These are phyloP conservation scores for Amylostereum areolatum DNA, from an alignment of 1,284 basidiomycete genomes.

Conservation along the genomic window DNA sequence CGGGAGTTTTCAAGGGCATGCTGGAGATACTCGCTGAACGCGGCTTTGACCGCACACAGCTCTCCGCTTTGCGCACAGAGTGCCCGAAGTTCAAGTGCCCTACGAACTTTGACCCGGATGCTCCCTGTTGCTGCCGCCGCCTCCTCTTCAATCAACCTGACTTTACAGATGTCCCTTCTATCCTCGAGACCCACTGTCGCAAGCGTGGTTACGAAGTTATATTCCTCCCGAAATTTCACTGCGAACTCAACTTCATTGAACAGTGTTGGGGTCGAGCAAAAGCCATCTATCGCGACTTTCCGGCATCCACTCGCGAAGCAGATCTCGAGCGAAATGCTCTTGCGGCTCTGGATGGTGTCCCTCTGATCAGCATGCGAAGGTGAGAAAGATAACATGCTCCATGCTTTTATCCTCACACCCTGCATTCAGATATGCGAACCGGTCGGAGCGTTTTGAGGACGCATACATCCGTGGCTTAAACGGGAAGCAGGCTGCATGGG, in stretches of 20 bases:
- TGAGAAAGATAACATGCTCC: neutral
- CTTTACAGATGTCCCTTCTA: constrained; percentile 14
- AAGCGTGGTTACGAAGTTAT: constrained; percentile 12
- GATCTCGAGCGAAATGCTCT: constrained; percentile 15
- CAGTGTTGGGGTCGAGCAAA: constrained; percentile 19
- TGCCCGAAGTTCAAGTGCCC: constrained; percentile 20
- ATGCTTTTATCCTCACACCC: neutral
- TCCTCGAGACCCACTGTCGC: constrained; percentile 12
- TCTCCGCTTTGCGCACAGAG: constrained; percentile 7
- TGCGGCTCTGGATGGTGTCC: constrained; percentile 4
- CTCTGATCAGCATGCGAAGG: neutral
- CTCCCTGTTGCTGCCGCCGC: constrained; percentile 12
- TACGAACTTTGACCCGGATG: constrained; percentile 7
- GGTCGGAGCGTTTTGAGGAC: neutral
- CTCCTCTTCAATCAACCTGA: constrained; percentile 21
- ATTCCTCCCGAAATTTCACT: constrained; percentile 22
- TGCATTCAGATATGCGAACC: neutral
- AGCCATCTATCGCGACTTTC: constrained; percentile 10
- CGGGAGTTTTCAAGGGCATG: constrained; percentile 26
- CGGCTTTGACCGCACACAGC: constrained; percentile 7
- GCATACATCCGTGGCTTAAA: constrained; percentile 1
- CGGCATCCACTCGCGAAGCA: constrained; percentile 9
- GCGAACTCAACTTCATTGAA: constrained; percentile 14
- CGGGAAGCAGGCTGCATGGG: constrained; percentile 3
- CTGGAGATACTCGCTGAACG: constrained; percentile 17